Percentiles rank a stretch among this genome's conserved stretches.
phyloP scores from a whole-genome alignment of 139 green algal species.

The Chlamydomonas sp. region DNA sequence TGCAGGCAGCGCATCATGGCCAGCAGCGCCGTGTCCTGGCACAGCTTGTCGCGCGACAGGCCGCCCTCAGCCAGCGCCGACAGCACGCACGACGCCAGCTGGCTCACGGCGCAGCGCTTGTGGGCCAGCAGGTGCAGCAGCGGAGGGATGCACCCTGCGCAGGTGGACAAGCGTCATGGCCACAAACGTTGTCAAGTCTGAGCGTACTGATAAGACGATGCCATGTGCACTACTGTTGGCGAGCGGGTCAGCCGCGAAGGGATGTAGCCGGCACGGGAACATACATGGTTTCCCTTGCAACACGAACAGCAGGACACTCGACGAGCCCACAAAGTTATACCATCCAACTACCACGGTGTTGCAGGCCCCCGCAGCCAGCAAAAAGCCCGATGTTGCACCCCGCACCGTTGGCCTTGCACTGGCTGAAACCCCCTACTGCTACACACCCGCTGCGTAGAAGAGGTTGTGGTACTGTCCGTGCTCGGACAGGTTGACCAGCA shows the following conservation, averaged over 20 bases:
- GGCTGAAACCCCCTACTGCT: neutral
- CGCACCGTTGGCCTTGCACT: no score
- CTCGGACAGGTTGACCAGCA: constrained; percentile 40
- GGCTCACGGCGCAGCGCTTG: constrained; percentile 20
- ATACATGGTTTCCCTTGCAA: no score
- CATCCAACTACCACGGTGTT: no score
- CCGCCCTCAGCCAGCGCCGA: constrained; percentile 32
- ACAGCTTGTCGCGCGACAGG: constrained; percentile 39
- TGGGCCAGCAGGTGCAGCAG: constrained; percentile 40
- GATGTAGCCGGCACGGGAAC: neutral
- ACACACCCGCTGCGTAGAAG: constrained; percentile 30
- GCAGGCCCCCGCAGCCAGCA: no score
- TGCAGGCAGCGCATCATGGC: constrained; percentile 43
- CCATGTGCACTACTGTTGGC: no score
- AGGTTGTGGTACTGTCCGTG: constrained; percentile 12
- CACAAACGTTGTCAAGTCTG: no score
- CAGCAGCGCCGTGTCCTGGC: constrained; percentile 43
- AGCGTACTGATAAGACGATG: no score
- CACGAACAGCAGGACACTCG: no score
- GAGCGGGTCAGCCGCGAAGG: neutral
- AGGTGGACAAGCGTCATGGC: neutral
- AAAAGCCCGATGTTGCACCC: no score
- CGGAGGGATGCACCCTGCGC: constrained; percentile 23
- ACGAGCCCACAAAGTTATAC: neutral
- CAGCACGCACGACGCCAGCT: constrained; percentile 36